These are phyloP conservation scores for Mycena haematopus DNA, from an alignment of 768 basidiomycete genomes.

Conservation along the genomic window DNA sequence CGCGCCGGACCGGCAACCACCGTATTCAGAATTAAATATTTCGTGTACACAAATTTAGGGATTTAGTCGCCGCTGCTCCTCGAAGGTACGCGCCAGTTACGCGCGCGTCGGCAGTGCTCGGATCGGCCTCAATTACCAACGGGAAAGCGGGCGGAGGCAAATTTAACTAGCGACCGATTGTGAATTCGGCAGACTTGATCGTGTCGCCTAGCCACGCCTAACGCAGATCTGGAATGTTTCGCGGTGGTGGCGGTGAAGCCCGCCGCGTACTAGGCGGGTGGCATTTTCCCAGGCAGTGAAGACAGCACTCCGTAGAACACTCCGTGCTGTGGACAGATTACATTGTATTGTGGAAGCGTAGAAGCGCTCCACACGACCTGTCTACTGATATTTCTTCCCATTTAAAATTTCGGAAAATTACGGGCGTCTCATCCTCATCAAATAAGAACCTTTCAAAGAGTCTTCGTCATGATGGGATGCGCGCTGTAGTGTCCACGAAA, in stretches of 20 bases:
- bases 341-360: neutral
- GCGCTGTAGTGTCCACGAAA: neutral
- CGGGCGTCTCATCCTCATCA: neutral
- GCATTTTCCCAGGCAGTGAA: neutral
- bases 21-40: neutral
- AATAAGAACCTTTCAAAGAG: neutral
- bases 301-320: neutral
- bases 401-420: neutral
- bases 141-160: conserved; percentile 9
- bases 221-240: conserved; percentile 11
- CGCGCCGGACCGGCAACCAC: neutral
- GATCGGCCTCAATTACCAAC: neutral
- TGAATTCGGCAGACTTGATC: conserved; percentile 3
- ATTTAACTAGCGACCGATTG: neutral
- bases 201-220: conserved; percentile 4
- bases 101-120: neutral
- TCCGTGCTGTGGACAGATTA: neutral
- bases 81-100: neutral
- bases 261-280: neutral
- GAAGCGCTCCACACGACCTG: neutral
- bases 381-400: neutral
- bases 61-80: neutral
- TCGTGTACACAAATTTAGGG: neutral
- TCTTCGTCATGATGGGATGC: conserved; percentile 4
- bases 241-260: conserved; percentile 20